These are phyloP conservation scores for Plasmopara viticola DNA, from an alignment of 352 stramenopile genomes.

Conservation along the genomic window DNA sequence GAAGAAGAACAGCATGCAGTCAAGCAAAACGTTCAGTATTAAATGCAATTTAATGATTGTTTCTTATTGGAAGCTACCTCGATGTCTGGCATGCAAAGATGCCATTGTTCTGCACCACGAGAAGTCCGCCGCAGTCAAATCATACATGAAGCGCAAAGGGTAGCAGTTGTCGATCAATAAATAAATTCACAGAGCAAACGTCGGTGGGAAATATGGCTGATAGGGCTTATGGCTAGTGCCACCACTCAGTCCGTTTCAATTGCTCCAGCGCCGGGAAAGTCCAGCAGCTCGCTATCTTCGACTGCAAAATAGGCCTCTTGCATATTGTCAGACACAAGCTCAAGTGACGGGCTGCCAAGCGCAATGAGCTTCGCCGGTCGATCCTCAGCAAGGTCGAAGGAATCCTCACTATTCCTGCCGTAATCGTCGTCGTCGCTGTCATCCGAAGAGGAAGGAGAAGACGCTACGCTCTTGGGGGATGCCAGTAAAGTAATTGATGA, in stretches of 20 bases:
- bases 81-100: neutral
- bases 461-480: slow-evolving; percentile 60
- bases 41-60: too few species aligned
- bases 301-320: slow-evolving; percentile 64
- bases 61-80: too few species aligned
- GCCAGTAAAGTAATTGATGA: slow-evolving; percentile 39
- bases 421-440: slow-evolving; percentile 41
- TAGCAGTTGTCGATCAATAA: slow-evolving; percentile 36
- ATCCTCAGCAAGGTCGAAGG: slow-evolving; percentile 29
- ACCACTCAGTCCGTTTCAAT: slow-evolving; percentile 24
- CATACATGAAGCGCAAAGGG: slow-evolving; percentile 35
- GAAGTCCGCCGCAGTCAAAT: slow-evolving; percentile 19
- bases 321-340: slow-evolving; percentile 70
- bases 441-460: slow-evolving; percentile 37
- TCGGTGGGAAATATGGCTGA: slow-evolving; percentile 13
- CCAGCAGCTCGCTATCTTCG: slow-evolving; percentile 59
- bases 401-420: slow-evolving; percentile 31
- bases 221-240: neutral
- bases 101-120: slow-evolving; percentile 9
- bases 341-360: slow-evolving; percentile 35
- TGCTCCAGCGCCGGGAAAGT: slow-evolving; percentile 37
- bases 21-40: too few species aligned
- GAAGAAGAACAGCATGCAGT: too few species aligned
- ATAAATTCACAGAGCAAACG: slow-evolving; percentile 31
- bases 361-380: slow-evolving; percentile 26